Evolutionary conservation across 108 stramenopile genomes (phyloP).

Genomic region (Pseudonitzschia multistriata): DNA sequence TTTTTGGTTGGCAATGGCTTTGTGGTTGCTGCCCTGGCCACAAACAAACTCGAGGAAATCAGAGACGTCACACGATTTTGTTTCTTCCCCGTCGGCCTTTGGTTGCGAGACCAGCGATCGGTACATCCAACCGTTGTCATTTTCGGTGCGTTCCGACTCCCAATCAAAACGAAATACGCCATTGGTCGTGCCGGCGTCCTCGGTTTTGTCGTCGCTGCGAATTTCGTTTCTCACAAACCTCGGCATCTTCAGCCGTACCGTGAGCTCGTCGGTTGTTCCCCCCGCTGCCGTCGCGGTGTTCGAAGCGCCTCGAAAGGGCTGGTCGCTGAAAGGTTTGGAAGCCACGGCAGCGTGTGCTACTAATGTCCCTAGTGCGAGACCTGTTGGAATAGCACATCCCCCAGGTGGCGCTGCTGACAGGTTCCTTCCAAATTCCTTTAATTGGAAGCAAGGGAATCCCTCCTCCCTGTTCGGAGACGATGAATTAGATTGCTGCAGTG

Average conservation of each 20-base stretch:
- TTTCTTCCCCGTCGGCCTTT: background rate
- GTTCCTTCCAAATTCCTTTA: constrained; percentile 70
- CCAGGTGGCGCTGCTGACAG: background rate
- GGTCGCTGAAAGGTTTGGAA: background rate
- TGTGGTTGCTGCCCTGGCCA: background rate
- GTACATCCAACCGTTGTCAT: constrained; percentile 10
- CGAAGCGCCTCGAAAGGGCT: background rate
- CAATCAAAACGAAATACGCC: background rate
- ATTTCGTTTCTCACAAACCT: constrained; percentile 3
- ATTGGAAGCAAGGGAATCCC: constrained; percentile 36
- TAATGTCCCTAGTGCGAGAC: background rate
- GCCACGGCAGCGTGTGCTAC: constrained; percentile 18
- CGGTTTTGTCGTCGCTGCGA: background rate
- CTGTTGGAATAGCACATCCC: background rate
- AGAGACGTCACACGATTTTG: background rate
- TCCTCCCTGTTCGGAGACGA: background rate
- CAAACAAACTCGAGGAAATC: constrained; percentile 8
- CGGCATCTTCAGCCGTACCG: background rate
- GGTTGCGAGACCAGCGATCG: background rate
- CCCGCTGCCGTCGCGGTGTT: background rate
- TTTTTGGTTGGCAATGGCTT: background rate
- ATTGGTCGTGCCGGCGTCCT: background rate
- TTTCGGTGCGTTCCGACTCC: background rate
- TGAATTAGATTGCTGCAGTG: constrained; percentile 26
- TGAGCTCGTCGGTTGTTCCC: background rate